Evolutionary conservation across 177 flowering plant species (phyloP).

Genomic region (Vitis hybrid): DNA sequence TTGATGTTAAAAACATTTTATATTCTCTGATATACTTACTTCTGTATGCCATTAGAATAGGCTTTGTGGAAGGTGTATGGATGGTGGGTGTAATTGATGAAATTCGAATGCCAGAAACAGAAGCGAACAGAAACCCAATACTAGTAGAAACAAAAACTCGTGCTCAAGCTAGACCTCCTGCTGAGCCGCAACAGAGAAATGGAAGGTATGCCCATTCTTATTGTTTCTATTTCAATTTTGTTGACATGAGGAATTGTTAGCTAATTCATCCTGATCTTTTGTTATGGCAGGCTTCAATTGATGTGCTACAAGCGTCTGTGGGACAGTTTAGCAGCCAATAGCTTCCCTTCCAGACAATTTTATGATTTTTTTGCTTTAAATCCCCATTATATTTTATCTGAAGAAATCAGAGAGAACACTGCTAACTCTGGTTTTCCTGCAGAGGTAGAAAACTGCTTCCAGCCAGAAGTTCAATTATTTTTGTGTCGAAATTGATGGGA

Average conservation of each 20-base stretch:
- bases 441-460: slow-evolving; percentile 34
- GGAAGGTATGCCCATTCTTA: slow-evolving; percentile 47
- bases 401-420: slow-evolving; percentile 47
- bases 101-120: slow-evolving; percentile 49
- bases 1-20: background rate
- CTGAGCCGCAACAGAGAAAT: slow-evolving; percentile 77
- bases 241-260: background rate
- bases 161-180: slow-evolving; percentile 45
- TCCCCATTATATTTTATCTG: slow-evolving; percentile 45
- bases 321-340: slow-evolving; percentile 55
- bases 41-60: slow-evolving; percentile 43
- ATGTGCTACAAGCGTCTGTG: slow-evolving; percentile 88
- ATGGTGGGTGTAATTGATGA: slow-evolving; percentile 80
- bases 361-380: slow-evolving; percentile 58
- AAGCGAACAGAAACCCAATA: slow-evolving; percentile 28
- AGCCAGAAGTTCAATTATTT: too few relatives aligned
- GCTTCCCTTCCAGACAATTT: slow-evolving; percentile 48
- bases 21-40: slow-evolving; percentile 7
- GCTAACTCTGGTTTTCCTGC: slow-evolving; percentile 51
- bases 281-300: slow-evolving; percentile 68
- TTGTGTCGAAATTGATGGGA: too few relatives aligned
- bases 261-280: slow-evolving; percentile 5
- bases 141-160: slow-evolving; percentile 86
- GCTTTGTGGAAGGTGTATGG: slow-evolving; percentile 67
- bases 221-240: background rate